These are phyloP conservation scores for Pulveroboletus sp. DNA, from an alignment of 768 basidiomycete genomes.

Conservation along the genomic window DNA sequence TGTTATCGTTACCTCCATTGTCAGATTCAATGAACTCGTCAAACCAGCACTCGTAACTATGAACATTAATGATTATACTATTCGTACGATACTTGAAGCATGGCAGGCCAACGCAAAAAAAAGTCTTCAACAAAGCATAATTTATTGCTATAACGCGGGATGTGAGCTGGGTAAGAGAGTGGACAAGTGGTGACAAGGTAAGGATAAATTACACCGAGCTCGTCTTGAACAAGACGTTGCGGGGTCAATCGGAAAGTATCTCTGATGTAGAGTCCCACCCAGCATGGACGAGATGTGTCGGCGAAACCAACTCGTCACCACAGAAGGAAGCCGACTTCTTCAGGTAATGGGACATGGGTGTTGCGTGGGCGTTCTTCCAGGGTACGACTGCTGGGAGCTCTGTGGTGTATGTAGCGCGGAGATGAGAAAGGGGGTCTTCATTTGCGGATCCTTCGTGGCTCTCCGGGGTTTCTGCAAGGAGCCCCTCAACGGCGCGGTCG, in stretches of 20 bases:
- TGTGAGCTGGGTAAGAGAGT: constrained; percentile 17
- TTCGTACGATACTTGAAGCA: constrained; percentile 23
- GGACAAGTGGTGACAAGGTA: constrained; percentile 6
- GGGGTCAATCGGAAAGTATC: constrained; percentile 30
- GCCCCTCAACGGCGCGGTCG: constrained; percentile 31
- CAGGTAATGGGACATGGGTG: constrained; percentile 35
- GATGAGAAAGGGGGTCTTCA: constrained; percentile 33
- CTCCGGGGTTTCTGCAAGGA: constrained; percentile 31
- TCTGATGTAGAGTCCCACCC: constrained; percentile 56
- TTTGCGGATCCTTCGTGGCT: constrained; percentile 26
- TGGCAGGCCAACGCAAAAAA: constrained; percentile 8
- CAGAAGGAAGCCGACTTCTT: constrained; percentile 39
- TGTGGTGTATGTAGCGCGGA: constrained; percentile 33
- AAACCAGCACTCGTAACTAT: constrained; percentile 21
- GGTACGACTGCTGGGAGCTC: constrained; percentile 32
- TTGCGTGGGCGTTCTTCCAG: constrained; percentile 32
- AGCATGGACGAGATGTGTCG: constrained; percentile 49
- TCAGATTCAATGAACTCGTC: constrained; percentile 12
- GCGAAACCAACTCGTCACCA: constrained; percentile 36
- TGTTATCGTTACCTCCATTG: constrained; percentile 20
- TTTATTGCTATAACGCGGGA: constrained; percentile 19
- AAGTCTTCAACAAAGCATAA: constrained; percentile 22
- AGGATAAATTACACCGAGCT: constrained; percentile 24
- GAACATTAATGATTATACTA: constrained; percentile 30
- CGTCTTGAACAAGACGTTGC: constrained; percentile 6